phyloP scores from a whole-genome alignment of 129 eudicot genomes.

The Helianthus tuberosus region DNA sequence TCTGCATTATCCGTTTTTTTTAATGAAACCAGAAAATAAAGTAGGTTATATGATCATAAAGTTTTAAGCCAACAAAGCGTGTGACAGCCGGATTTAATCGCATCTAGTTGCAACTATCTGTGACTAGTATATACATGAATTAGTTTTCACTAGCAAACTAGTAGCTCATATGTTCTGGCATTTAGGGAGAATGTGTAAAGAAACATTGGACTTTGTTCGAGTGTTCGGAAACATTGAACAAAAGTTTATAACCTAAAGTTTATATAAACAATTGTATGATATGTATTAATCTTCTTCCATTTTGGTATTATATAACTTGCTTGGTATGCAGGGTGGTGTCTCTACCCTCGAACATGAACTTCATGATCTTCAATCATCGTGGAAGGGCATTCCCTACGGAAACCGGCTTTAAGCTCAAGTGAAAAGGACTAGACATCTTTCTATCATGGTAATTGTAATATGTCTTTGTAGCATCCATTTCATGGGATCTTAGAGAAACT shows the following conservation, averaged over 20 bases:
- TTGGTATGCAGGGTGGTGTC: slow-evolving; percentile 71
- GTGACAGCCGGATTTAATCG: neutral
- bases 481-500: slow-evolving; percentile 28
- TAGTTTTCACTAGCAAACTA: neutral
- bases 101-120: slow-evolving; percentile 1
- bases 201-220: neutral
- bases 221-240: slow-evolving; percentile 4
- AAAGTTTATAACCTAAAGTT: neutral
- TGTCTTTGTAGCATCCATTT: slow-evolving; percentile 19
- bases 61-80: neutral
- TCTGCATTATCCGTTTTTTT: neutral
- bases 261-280: neutral
- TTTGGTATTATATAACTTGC: neutral
- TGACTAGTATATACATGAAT: neutral
- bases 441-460: neutral
- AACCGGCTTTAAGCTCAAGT: slow-evolving; percentile 62
- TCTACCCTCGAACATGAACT: slow-evolving; percentile 76
- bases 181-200: neutral
- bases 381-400: slow-evolving; percentile 78
- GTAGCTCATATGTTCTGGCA: neutral
- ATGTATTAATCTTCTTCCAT: neutral
- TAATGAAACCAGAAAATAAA: neutral
- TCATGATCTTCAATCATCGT: slow-evolving; percentile 94
- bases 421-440: slow-evolving; percentile 18
- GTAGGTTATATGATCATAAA: neutral